Evolutionary conservation across 2,329 filamentous ascomycete genomes (phyloP), one percentile per base, ranked within the genome.

Genomic region (Botrytis hyacinthi): DNA sequence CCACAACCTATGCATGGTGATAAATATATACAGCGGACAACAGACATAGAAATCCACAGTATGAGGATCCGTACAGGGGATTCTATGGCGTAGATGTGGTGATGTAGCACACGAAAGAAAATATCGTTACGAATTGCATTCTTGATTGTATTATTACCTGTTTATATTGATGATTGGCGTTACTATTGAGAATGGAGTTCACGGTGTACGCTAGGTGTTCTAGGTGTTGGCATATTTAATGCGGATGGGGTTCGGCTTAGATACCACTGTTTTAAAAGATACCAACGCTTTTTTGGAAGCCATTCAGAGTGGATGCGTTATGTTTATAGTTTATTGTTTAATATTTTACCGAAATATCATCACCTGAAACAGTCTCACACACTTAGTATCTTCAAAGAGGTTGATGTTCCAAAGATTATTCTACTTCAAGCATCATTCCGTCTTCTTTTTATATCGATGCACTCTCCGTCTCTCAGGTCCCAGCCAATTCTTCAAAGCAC

Each of bases 21-120:
- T 67, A 72, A 65, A 63, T 59, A 40, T 18, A 71, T 71, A 51
- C 69, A 71, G 6, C 29, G 60, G 7, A 72, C 70, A 26, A 72
- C 70, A 4, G 62, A 72, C 37, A 72, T 72, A 40, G 70, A 72
- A 37, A 72, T 67, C 9, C 57, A 71, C 26, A 71, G 59, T 29
- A 42, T 40, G 57, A 46, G 69, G 42, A 2, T 71, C 14, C 57
- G 29, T 14, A 22, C 57, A 5, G 54, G 8, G 32, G 32, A 51
- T 48, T 61, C 66, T 22, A 42, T 69, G 35, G 48, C 20, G 10
- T 69, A 29, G 48, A 69, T 66, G 6, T n/a, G 29, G 18, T 9
- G 42, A 48, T 26, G 29, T 48, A 7, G 12, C 20, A 48, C 7
- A 66, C 12, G 7, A 5, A 37, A 8, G n/a, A 32, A 12, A 26